A percentile compares a stretch with the other conserved stretches of the same genome.
Conservation (phyloP, 1,284 basidiomycete genomes). For the Phylloboletellus chloephorus region DNA sequence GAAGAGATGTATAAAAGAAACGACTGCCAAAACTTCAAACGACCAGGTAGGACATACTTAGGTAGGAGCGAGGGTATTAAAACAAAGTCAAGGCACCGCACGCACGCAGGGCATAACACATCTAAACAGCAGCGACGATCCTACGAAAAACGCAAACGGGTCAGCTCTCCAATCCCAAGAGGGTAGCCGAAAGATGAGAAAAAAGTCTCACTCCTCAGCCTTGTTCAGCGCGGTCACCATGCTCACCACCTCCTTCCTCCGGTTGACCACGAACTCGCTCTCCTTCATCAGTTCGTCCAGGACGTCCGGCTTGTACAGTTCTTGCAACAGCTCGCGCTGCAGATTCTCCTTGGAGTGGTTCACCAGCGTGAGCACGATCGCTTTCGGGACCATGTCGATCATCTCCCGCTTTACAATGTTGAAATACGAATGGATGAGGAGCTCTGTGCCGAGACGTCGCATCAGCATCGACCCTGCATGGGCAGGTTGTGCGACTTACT, state of each 20-base stretch:
- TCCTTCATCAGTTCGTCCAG: conserved; percentile 91
- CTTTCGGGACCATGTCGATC: conserved; percentile 99
- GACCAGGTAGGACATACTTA: conserved; percentile 17
- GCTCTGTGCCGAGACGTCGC: conserved; percentile 46
- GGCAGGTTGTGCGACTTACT: conserved; percentile 57
- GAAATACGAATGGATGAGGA: conserved; percentile 91
- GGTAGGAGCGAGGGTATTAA: conserved; percentile 30
- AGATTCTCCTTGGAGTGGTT: conserved; percentile 90
- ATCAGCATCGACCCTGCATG: neutral
- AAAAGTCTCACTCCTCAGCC: conserved; percentile 79
- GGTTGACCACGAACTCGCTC: conserved; percentile 76
- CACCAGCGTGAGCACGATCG: conserved; percentile 92
- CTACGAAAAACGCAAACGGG: conserved; percentile 8
- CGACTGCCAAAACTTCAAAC: conserved; percentile 12
- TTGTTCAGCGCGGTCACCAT: conserved; percentile 90
- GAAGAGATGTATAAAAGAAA: conserved; percentile 12
- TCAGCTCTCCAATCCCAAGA: conserved; percentile 9
- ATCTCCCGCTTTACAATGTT: conserved; percentile 98
- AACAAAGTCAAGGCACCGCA: conserved; percentile 15
- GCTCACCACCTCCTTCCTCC: conserved; percentile 83
- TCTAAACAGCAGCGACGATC: conserved; percentile 34
- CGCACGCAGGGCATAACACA: no score
- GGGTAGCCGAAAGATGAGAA: neutral
- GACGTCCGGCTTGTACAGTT: conserved; percentile 88
- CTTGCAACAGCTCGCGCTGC: conserved; percentile 83